phyloP scores from a whole-genome alignment of 345 rosid species.

The Gossypium bickii region DNA sequence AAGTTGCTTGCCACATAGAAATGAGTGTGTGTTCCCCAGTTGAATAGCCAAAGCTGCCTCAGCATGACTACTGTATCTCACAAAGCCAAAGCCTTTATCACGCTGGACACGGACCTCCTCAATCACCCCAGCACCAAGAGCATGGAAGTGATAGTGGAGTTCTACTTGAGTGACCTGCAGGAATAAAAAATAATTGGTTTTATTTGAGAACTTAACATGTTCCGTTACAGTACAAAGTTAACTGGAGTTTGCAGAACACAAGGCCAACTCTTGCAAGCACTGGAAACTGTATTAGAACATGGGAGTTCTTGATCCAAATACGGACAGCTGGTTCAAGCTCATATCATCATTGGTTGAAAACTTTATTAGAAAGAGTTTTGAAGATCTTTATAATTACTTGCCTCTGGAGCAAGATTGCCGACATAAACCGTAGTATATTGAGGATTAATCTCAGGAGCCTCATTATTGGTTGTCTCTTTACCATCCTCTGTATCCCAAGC shows the following conservation, averaged over 20 bases:
- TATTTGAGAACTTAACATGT: background rate
- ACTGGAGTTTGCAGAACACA: background rate
- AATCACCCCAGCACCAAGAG: constrained; percentile 83
- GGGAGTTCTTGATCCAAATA: background rate
- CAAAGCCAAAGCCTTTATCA: constrained; percentile 96
- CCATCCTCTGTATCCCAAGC: constrained; percentile 68
- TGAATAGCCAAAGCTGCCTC: constrained; percentile 95
- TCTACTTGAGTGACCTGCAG: constrained; percentile 79
- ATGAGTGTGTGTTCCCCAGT: constrained; percentile 76
- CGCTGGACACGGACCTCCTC: constrained; percentile 95
- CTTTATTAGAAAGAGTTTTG: background rate
- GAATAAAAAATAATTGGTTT: background rate
- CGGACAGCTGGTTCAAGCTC: background rate
- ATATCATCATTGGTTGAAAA: background rate
- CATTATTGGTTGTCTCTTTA: constrained; percentile 62
- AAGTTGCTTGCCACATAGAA: constrained; percentile 71
- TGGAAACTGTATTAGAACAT: background rate
- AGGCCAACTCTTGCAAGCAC: background rate
- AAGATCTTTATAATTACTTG: constrained; percentile 13
- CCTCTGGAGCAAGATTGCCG: constrained; percentile 96
- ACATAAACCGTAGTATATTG: constrained; percentile 95
- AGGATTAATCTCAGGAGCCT: constrained; percentile 89
- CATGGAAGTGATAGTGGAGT: constrained; percentile 86
- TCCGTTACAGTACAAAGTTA: background rate
- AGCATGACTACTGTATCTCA: constrained; percentile 74